phyloP scores from a whole-genome alignment of 495 filamentous ascomycete genomes.

The Trichoderma asperelloides region DNA sequence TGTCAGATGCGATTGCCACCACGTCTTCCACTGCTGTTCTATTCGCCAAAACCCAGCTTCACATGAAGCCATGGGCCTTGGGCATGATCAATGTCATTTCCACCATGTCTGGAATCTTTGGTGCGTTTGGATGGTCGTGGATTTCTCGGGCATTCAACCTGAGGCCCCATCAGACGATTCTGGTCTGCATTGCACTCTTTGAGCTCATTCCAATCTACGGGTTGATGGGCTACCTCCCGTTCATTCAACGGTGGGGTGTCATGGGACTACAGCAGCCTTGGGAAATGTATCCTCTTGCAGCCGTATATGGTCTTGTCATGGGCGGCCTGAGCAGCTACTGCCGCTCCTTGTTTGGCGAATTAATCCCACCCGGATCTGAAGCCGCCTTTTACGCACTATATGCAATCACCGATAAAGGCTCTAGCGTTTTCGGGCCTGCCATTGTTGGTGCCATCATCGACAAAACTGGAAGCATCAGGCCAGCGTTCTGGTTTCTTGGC shows the following conservation, averaged over 20 bases:
- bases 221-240: conserved; percentile 78
- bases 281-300: conserved; percentile 94
- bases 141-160: conserved; percentile 58
- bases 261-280: conserved; percentile 83
- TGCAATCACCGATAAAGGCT: conserved; percentile 96
- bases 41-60: conserved; percentile 87
- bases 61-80: conserved; percentile 81
- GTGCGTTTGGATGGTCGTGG: conserved; percentile 83
- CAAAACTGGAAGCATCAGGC: conserved; percentile 78
- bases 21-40: conserved; percentile 91
- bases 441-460: conserved; percentile 93
- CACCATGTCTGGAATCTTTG: conserved; percentile 70
- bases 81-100: conserved; percentile 89
- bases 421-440: conserved; percentile 84
- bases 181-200: conserved; percentile 81
- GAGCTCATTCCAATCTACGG: conserved; percentile 91
- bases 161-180: conserved; percentile 73
- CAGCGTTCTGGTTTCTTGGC: conserved; percentile 88
- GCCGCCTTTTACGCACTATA: conserved; percentile 95
- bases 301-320: conserved; percentile 86
- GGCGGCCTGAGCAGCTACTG: conserved; percentile 92
- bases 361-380: conserved; percentile 88
- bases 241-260: conserved; percentile 63
- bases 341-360: conserved; percentile 81
- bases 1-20: conserved; percentile 90